phyloP scores from a whole-genome alignment of 495 filamentous ascomycete species.

The Talaromyces thailandensis region DNA sequence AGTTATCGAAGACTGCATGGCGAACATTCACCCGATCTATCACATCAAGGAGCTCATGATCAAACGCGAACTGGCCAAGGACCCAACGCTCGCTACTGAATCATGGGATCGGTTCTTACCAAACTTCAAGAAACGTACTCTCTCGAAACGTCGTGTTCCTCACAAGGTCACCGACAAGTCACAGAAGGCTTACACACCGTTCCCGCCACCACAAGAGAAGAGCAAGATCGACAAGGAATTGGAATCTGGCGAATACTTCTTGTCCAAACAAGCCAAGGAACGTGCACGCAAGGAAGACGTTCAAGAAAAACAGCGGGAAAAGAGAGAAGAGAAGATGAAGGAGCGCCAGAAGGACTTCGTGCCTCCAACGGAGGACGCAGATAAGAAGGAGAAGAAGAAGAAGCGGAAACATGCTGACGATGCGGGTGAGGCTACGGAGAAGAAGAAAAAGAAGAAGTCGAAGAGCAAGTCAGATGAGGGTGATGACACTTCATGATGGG shows the following conservation, averaged over 20 bases:
- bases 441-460: slow-evolving; percentile 33
- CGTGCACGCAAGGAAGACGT: slow-evolving; percentile 68
- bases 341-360: slow-evolving; percentile 78
- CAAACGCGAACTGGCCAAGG: slow-evolving; percentile 94
- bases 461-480: not conserved
- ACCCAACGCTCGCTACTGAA: slow-evolving; percentile 76
- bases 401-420: slow-evolving; percentile 50
- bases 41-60: slow-evolving; percentile 99
- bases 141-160: slow-evolving; percentile 75
- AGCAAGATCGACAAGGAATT: slow-evolving; percentile 98
- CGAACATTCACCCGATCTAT: slow-evolving; percentile 87
- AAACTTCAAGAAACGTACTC: slow-evolving; percentile 93
- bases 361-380: slow-evolving; percentile 64
- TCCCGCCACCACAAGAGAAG: slow-evolving; percentile 68
- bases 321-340: slow-evolving; percentile 81
- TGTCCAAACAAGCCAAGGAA: slow-evolving; percentile 85
- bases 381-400: slow-evolving; percentile 44
- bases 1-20: slow-evolving; percentile 93
- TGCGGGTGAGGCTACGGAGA: slow-evolving; percentile 28
- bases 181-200: slow-evolving; percentile 89
- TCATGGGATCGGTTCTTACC: slow-evolving; percentile 95
- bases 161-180: slow-evolving; percentile 84
- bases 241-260: slow-evolving; percentile 95
- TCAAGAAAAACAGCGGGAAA: slow-evolving; percentile 70
- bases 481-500: not conserved